Conservation (phyloP, 2,329 filamentous ascomycete species). For the Boeremia exigua region DNA sequence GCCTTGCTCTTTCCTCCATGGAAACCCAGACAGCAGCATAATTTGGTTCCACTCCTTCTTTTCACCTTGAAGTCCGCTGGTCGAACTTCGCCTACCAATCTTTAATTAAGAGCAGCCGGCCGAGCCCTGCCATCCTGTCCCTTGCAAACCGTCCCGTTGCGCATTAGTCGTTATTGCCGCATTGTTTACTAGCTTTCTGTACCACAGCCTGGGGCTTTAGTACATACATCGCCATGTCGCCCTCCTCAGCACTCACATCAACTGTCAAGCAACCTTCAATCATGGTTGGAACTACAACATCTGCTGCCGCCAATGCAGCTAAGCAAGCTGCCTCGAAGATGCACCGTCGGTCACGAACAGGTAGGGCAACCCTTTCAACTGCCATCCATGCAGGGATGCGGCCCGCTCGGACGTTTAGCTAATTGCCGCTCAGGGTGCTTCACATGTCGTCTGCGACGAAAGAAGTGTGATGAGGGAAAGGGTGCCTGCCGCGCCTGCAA, state of each 20-base stretch:
- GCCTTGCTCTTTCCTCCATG: slow-evolving; percentile 37
- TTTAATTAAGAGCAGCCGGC: slow-evolving; percentile 53
- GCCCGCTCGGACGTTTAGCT: slow-evolving; percentile 43
- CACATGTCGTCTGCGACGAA: slow-evolving; percentile 70
- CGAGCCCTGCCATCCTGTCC: slow-evolving; percentile 50
- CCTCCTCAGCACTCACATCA: slow-evolving; percentile 51
- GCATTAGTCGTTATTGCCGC: slow-evolving; percentile 51
- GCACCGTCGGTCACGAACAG: slow-evolving; percentile 93
- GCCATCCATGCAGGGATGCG: slow-evolving; percentile 47
- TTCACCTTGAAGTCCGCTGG: slow-evolving; percentile 54
- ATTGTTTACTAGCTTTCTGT: slow-evolving; percentile 50
- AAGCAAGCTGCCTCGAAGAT: slow-evolving; percentile 75
- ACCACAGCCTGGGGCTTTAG: slow-evolving; percentile 50
- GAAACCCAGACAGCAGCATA: slow-evolving; percentile 52
- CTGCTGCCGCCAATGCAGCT: slow-evolving; percentile 60
- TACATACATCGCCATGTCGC: slow-evolving; percentile 57
- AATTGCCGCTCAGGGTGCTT: slow-evolving; percentile 64
- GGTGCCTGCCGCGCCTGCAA: slow-evolving; percentile 69
- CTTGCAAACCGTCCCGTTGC: slow-evolving; percentile 50
- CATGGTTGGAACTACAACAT: slow-evolving; percentile 56
- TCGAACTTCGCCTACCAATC: slow-evolving; percentile 57
- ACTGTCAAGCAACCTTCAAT: slow-evolving; percentile 53
- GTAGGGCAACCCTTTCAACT: slow-evolving; percentile 62
- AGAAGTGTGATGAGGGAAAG: slow-evolving; percentile 74
- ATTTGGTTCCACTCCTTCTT: slow-evolving; percentile 53